Evolutionary conservation across 352 stramenopile genomes (phyloP), one percentile per base, ranked within the genome.

Genomic region (Pythium pyrilobum): DNA sequence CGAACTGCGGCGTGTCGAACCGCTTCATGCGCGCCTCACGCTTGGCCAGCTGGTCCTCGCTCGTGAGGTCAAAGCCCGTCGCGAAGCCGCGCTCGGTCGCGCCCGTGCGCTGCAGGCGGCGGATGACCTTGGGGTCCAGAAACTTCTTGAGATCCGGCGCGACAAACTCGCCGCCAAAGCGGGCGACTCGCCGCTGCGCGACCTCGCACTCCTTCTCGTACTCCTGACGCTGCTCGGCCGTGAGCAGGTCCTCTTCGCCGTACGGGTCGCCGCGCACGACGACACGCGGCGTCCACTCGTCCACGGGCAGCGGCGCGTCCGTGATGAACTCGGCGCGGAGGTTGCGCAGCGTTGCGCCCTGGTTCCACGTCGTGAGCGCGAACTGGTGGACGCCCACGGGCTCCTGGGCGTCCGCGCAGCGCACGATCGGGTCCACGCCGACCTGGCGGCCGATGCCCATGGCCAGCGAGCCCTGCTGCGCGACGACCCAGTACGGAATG

Each of bases 1-100:
- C 75, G 60, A 90, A 93, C 43, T 84, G 51, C 1, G 83, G 74
- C 5, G 82, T 87, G 42, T 91, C 67, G 56, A 94, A 94, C 9
- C 83, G 75, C 56, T 88, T 76, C 75, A 89, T 88, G 42, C 83
- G 83, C 54, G 82, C 62, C 47, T 86, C 71, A 3, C 83, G 76
- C 62, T 91, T 90, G 36, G 48, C 61, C 21, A 74, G 40, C 52
- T 94, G 81, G 21, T 85, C 73, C 5, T 74, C 54, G 54, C 69
- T 86, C 37, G 64, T 75, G 2, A 94, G 48, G 40, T 94, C 81
- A 33, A 94, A 82, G 6, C 81, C 83, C 28, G 81, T 91, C 9
- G 77, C 56, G 56, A 87, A 88, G 4, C 79, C 74, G 3, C 73
- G 67, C 45, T 74, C 67, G 23, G 80, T 75, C 0, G 64, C 74